A percentile compares a stretch with the other conserved stretches of the same genome.
Conservation (phyloP, 495 filamentous ascomycete genomes). For the Penicillium antarcticum region DNA sequence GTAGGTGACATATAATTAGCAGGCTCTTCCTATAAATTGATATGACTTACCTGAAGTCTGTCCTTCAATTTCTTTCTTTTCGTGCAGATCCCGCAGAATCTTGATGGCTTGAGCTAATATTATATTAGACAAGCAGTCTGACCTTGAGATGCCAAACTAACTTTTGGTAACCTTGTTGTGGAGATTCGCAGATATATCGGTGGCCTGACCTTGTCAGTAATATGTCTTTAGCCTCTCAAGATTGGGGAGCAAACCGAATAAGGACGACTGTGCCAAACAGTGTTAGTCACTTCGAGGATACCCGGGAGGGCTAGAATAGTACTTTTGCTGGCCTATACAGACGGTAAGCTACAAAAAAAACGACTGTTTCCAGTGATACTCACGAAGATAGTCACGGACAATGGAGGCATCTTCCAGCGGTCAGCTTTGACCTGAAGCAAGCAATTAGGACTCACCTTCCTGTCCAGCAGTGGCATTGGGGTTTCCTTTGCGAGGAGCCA, state of each 20-base stretch:
- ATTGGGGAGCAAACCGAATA: slow-evolving; percentile 47
- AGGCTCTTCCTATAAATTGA: not conserved
- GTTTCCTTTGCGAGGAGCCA: slow-evolving; percentile 54
- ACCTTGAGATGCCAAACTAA: slow-evolving; percentile 13
- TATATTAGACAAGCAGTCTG: slow-evolving; percentile 7
- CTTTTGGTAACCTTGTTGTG: slow-evolving; percentile 67
- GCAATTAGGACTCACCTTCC: slow-evolving; percentile 32
- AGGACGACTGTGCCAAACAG: slow-evolving; percentile 45
- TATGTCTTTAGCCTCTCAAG: not conserved
- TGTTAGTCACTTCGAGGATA: not conserved
- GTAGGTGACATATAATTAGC: not conserved
- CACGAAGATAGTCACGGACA: slow-evolving; percentile 59
- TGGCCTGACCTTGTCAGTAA: slow-evolving; percentile 40
- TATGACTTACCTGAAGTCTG: slow-evolving; percentile 47
- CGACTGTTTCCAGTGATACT: slow-evolving; percentile 17
- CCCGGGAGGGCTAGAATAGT: not conserved
- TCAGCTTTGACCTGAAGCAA: slow-evolving; percentile 13
- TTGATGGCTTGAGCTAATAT: slow-evolving; percentile 56
- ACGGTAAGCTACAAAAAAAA: not conserved
- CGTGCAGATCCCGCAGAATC: slow-evolving; percentile 59
- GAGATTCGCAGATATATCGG: slow-evolving; percentile 63
- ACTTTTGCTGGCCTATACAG: slow-evolving; percentile 56
- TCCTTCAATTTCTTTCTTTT: slow-evolving; percentile 55
- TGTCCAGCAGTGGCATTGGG: slow-evolving; percentile 36
- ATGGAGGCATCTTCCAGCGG: slow-evolving; percentile 19